These are phyloP conservation scores for Botryotinia convoluta DNA, from an alignment of 2,329 filamentous ascomycete genomes.

Conservation along the genomic window DNA sequence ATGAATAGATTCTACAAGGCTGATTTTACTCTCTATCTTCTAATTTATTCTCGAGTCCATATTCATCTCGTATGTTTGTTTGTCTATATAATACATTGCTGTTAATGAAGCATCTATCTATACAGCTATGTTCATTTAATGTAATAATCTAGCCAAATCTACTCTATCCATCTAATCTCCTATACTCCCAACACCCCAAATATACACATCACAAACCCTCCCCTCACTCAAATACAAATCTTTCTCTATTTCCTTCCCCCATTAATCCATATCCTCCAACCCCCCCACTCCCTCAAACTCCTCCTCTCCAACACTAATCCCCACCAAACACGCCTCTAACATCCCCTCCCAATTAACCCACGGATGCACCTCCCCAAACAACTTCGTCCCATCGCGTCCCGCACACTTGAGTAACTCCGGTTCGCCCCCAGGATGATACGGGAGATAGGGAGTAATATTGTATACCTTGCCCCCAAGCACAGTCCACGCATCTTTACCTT, in stretches of 20 bases:
- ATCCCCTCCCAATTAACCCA: slow-evolving; percentile 74
- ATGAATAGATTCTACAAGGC: background rate
- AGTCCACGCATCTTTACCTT: slow-evolving; percentile 86
- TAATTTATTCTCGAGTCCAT: background rate
- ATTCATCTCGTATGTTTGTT: background rate
- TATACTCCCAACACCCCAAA: background rate
- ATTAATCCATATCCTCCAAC: slow-evolving; percentile 62
- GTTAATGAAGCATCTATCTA: background rate
- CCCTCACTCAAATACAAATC: too few relatives aligned
- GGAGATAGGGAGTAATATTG: slow-evolving; percentile 85
- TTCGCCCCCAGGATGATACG: slow-evolving; percentile 86
- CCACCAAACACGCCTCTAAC: slow-evolving; percentile 61
- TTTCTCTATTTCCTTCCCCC: background rate
- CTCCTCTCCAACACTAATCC: slow-evolving; percentile 59
- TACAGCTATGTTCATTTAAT: background rate
- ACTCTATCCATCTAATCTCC: background rate
- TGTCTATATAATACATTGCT: background rate
- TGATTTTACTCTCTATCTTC: background rate
- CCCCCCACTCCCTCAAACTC: slow-evolving; percentile 39
- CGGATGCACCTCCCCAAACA: slow-evolving; percentile 66
- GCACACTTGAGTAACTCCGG: slow-evolving; percentile 67
- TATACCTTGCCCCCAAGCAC: slow-evolving; percentile 88
- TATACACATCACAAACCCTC: background rate
- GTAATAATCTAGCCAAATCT: background rate
- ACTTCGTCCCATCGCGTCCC: slow-evolving; percentile 57